phyloP scores from a whole-genome alignment of 805 yeast genomes.

The Kodamaea fukazawae region DNA sequence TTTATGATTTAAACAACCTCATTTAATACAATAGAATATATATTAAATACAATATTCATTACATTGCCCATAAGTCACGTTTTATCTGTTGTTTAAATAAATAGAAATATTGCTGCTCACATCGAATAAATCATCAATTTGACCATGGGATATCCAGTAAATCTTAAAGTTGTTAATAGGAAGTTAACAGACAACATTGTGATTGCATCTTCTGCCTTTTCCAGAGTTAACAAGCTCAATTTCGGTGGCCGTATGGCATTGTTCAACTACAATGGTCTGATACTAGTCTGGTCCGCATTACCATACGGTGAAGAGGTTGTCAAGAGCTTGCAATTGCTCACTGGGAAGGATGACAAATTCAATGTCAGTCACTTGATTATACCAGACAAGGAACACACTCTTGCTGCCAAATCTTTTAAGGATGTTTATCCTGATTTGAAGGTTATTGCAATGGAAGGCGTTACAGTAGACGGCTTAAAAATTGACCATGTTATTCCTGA shows the following conservation, averaged over 20 bases:
- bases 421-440: slow-evolving; percentile 48
- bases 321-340: slow-evolving; percentile 34
- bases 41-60: background rate
- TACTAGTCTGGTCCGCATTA: slow-evolving; percentile 56
- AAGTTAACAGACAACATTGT: slow-evolving; percentile 34
- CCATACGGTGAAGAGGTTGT: slow-evolving; percentile 51
- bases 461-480: slow-evolving; percentile 20
- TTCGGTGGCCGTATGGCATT: slow-evolving; percentile 45
- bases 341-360: slow-evolving; percentile 29
- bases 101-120: background rate
- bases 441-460: slow-evolving; percentile 52
- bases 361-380: slow-evolving; percentile 51
- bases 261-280: slow-evolving; percentile 25
- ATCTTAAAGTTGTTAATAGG: slow-evolving; percentile 29
- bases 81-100: background rate
- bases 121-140: background rate
- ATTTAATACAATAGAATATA: too few species aligned
- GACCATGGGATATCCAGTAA: slow-evolving; percentile 34
- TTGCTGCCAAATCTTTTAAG: slow-evolving; percentile 57
- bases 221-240: slow-evolving; percentile 28
- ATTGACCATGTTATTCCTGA: slow-evolving; percentile 42
- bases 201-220: slow-evolving; percentile 34
- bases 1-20: background rate
- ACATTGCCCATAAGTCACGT: background rate
- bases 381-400: slow-evolving; percentile 64